Percentiles rank a stretch among this genome's conserved stretches.
phyloP scores from a whole-genome alignment of 768 basidiomycete genomes.

The Clitopilus passeckerianus region DNA sequence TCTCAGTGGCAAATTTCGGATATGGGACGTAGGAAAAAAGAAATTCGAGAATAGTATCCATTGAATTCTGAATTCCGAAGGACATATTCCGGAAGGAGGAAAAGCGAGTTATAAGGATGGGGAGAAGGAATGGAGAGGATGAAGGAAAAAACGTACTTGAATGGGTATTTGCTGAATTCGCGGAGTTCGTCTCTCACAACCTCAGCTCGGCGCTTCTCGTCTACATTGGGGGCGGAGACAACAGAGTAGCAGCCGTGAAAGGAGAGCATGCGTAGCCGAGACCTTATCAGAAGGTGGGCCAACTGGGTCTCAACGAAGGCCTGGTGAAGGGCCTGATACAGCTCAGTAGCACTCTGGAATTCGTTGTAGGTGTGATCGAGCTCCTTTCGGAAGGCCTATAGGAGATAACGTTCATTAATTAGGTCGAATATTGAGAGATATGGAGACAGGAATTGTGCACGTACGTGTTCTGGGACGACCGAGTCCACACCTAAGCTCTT shows the following conservation, averaged over 20 bases:
- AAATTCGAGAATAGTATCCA: not conserved
- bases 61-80: too few species aligned
- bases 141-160: conserved; percentile 16
- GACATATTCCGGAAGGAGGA: too few species aligned
- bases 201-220: conserved; percentile 14
- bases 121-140: not conserved
- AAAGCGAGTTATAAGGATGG: too few species aligned
- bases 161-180: conserved; percentile 19
- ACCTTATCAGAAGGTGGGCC: conserved; percentile 4
- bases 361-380: conserved; percentile 4
- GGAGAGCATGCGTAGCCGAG: not conserved
- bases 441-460: too few species aligned
- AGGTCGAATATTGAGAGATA: too few species aligned
- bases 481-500: too few species aligned
- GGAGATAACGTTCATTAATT: too few species aligned
- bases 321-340: conserved; percentile 18
- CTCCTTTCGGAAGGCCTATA: not conserved
- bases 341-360: conserved; percentile 22
- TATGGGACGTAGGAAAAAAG: too few species aligned
- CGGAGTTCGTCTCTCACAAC: conserved; percentile 21
- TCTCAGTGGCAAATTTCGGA: too few species aligned
- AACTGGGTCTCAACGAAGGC: not conserved
- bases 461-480: too few species aligned
- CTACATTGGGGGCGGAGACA: conserved; percentile 16
- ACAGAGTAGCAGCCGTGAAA: conserved; percentile 24